Conservation (phyloP, 768 basidiomycete genomes). For the Stropharia rugosoannulata region DNA sequence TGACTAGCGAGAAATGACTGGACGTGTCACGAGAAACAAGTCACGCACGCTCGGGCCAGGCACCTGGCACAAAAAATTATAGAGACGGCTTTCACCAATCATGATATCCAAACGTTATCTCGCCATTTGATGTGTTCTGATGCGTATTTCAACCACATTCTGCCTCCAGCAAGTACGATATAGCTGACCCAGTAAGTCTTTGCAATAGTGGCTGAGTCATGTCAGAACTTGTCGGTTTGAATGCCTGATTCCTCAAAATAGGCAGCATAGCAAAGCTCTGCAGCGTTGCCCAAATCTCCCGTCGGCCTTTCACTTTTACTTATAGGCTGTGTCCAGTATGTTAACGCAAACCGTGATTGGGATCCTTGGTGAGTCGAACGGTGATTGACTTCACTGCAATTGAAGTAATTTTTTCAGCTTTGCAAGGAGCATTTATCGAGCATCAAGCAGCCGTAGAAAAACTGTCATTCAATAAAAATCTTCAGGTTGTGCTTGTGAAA, state of each 20-base stretch:
- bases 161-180: too few relatives aligned
- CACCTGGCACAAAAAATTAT: background rate
- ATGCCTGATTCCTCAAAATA: too few relatives aligned
- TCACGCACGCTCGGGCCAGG: conserved; percentile 18
- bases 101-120: too few relatives aligned
- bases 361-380: conserved; percentile 44
- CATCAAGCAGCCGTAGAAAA: conserved; percentile 73
- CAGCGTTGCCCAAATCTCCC: background rate
- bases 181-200: too few relatives aligned
- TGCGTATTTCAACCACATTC: too few relatives aligned
- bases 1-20: background rate
- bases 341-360: conserved; percentile 32
- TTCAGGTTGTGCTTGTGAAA: conserved; percentile 62
- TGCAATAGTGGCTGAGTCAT: too few relatives aligned
- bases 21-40: conserved; percentile 14
- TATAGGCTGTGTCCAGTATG: too few relatives aligned
- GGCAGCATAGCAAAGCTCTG: background rate
- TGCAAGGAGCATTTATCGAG: conserved; percentile 93
- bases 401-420: conserved; percentile 47
- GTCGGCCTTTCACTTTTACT: too few relatives aligned
- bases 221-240: too few relatives aligned
- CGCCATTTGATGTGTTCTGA: too few relatives aligned
- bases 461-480: conserved; percentile 42
- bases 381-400: background rate
- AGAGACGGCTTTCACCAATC: too few relatives aligned